Evolutionary conservation across 768 basidiomycete genomes (phyloP), one percentile per base, ranked within the genome.

Genomic region (Pholiota conissans): DNA sequence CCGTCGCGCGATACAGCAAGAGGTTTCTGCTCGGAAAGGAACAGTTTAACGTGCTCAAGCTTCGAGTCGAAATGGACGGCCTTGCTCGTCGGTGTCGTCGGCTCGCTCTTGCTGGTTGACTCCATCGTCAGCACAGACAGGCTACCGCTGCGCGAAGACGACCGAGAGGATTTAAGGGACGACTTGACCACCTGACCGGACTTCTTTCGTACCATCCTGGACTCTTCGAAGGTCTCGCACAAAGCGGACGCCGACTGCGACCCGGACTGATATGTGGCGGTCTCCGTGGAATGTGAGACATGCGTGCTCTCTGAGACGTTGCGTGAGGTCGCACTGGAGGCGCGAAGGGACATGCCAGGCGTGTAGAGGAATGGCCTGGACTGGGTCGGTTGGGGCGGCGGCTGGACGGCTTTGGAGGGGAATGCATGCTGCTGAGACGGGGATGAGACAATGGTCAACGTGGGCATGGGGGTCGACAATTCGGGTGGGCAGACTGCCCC

Each of bases 21-120:
- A 5, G 96, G 96, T 69, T 94, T 94, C 73, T 98, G 96, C 73
- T 94, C 91, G 11, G 95, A 88, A 56, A 95, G 78, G 78, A 98
- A 98, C 47, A 95, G 82, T 73, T 95, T 95, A 60, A 98, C 91
- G 55, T 93, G 91, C 71, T 97, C 96, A 52, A 98, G 83, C 68
- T 95, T 85, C 5, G 87, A 71, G 73, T 96, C 92, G 60, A 99
- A 99, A 67, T 97, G 93, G 8, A 99, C 96, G 24, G 85, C 87
- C 70, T 97, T 95, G 61, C 83, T 75, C 35, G 82, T 86, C 0
- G 95, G 95, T 40, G 82, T 86, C 0, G 95, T 93, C 0, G 96
- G 96, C 56, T 86, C 90, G 70, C 90, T 93, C 74, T 87, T 84
- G 65, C 78, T 79, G 58, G 76, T 74, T 40, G 66, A 61, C 29